Percentiles rank a stretch among this genome's conserved stretches.
Evolutionary conservation across 2,329 filamentous ascomycete species (phyloP).

Genomic region (Paradendryphiella salina): DNA sequence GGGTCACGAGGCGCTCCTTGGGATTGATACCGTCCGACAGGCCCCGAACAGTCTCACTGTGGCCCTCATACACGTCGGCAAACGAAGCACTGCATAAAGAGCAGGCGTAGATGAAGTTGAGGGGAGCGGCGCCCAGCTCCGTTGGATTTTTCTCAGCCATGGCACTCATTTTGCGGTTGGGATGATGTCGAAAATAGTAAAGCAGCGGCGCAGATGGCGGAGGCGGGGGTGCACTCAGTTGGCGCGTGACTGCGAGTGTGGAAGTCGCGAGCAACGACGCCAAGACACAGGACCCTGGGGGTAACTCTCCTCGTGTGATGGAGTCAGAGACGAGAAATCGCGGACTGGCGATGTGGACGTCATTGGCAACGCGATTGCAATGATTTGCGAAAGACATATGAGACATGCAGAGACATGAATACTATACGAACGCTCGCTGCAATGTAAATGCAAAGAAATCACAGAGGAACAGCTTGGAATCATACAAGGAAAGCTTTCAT

Average conservation of each 20-base stretch:
- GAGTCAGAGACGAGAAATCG: neutral
- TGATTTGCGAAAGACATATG: neutral
- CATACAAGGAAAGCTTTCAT: conserved; percentile 24
- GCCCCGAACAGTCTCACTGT: conserved; percentile 43
- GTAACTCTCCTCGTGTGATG: conserved; percentile 10
- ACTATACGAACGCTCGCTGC: neutral
- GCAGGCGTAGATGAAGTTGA: conserved; percentile 56
- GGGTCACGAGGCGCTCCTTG: conserved; percentile 48
- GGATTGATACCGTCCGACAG: conserved; percentile 45
- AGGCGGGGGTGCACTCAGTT: conserved; percentile 5
- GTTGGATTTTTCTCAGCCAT: conserved; percentile 13
- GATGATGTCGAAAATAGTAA: neutral
- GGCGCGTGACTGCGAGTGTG: neutral
- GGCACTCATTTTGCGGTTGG: conserved; percentile 17
- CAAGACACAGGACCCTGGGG: conserved; percentile 19
- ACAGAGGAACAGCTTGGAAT: neutral
- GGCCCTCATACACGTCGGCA: conserved; percentile 51
- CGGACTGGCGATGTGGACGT: neutral
- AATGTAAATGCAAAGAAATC: neutral
- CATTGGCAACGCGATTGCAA: neutral
- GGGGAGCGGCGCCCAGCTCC: conserved; percentile 38
- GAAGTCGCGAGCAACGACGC: conserved; percentile 23
- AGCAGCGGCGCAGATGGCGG: conserved; percentile 3
- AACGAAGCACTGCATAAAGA: conserved; percentile 52
- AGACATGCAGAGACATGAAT: neutral